These are phyloP conservation scores for Paracorniculantispora psalliotae DNA, from an alignment of 2,329 filamentous ascomycete genomes.

Conservation along the genomic window DNA sequence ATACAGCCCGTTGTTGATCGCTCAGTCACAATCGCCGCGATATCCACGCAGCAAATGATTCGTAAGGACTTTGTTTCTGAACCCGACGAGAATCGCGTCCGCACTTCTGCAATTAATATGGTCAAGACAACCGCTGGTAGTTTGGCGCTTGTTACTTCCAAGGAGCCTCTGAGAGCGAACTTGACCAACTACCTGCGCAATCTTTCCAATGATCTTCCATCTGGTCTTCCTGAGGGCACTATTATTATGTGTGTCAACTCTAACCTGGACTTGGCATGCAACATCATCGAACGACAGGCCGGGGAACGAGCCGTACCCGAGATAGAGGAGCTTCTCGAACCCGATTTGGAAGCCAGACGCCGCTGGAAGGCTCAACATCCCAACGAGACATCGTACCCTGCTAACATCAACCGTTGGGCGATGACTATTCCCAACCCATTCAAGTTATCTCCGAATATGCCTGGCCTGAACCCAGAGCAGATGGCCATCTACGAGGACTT, in stretches of 20 bases:
- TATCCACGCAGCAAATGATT: slow-evolving; percentile 92
- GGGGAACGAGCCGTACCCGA: slow-evolving; percentile 90
- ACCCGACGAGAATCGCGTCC: slow-evolving; percentile 79
- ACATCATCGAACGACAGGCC: slow-evolving; percentile 90
- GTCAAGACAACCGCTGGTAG: slow-evolving; percentile 92
- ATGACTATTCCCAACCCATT: slow-evolving; percentile 92
- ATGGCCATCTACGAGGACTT: slow-evolving; percentile 97
- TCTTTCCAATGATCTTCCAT: slow-evolving; percentile 62
- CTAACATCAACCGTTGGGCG: slow-evolving; percentile 80
- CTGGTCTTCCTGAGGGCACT: slow-evolving; percentile 85
- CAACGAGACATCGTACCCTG: slow-evolving; percentile 79
- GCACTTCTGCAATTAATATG: slow-evolving; percentile 84
- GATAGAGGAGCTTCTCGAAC: slow-evolving; percentile 88
- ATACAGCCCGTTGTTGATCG: slow-evolving; percentile 96
- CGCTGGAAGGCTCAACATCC: slow-evolving; percentile 70
- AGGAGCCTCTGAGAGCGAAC: slow-evolving; percentile 91
- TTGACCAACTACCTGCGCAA: slow-evolving; percentile 93
- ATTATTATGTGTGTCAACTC: slow-evolving; percentile 99
- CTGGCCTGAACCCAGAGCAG: slow-evolving; percentile 82
- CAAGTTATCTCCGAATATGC: slow-evolving; percentile 65
- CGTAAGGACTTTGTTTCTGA: slow-evolving; percentile 96
- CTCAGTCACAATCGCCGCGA: slow-evolving; percentile 95
- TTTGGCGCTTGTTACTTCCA: slow-evolving; percentile 93
- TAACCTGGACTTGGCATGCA: slow-evolving; percentile 89
- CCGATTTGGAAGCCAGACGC: slow-evolving; percentile 71